Base-by-base conservation (phyloP, 129 eudicot species). In the Kitagawia praeruptora region DNA sequence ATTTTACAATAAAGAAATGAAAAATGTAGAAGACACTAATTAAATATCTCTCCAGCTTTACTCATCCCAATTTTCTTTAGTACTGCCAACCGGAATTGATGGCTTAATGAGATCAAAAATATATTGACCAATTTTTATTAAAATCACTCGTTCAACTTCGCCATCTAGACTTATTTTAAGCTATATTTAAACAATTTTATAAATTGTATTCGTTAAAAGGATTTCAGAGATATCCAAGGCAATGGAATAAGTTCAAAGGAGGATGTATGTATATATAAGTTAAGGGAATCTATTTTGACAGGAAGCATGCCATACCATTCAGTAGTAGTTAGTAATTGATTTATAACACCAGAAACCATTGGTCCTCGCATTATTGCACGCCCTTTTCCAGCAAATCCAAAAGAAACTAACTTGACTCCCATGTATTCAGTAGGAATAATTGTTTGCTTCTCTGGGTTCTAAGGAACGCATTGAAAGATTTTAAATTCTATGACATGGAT, bases 281-380 rank as follows among this genome's bases (percentile, higher is more conserved):
- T 66, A 66, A 8, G 15, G 70, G 69, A 42, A 77, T 76, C 66
- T 34, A 25, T 28, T 64, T 51, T 1, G 34, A 79, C 70, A 49
- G 54, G 67, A 85, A 78, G 87, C 61, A 83, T 75, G 74, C 66
- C 75, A 75, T 90, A 96, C 99, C 99, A 96, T 82, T 96, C 98
- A 28, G 99, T 85, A 64, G 99, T 92, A 81, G 99, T 96, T 80
- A 96, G 93, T 75, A 96, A 86, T 82, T 96, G 99, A 79, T 90
- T 80, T 81, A 96, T 96, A 81, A 96, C 99, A 64, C 99, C 99
- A 61, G 99, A 96, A 79, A 96, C 99, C 99, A 96, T 96, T 27
- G 99, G 99, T 56, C 99, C 99, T 80, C 99, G 94, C 99, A 96
- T 96, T 19, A 96, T 92, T 75, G 99, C 99, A 79, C 98, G 98